Evolutionary conservation across 257 asterid species (phyloP), one percentile per base, ranked within the genome.

Genomic region (Avicennia marina): DNA sequence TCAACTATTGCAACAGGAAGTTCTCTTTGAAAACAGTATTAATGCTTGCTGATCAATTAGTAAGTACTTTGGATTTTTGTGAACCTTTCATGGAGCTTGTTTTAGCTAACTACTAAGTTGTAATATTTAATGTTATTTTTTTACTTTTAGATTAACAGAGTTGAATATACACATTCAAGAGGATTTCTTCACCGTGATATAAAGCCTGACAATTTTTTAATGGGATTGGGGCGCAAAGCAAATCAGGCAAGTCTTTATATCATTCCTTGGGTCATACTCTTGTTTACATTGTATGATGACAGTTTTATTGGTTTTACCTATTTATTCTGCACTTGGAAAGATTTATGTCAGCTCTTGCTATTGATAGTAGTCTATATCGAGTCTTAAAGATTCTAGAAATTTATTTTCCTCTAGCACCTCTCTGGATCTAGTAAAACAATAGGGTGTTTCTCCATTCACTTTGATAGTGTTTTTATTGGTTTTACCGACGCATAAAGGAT

Each of bases 211-310:
- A 87, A 87, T 65, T 90, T 82, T 60, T 75, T 90, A 50, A 90
- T 90, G 98, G 98, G 98, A 63, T 73, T 90, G 78, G 96, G 98
- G 65, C 96, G 98, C 84, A 90, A 87, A 82, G 96, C 98, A 56
- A 90, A 90, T 62, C 98, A 90, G 96, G 98, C 75, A 56, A 40
- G 77, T 45, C 49, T 51, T 44, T 31, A 45, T 36, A 2, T 11
- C 53, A 29, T 48, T 62, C 51, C 34, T 43, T 49, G 25, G n/a
- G 20, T 41, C 44, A 20, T 55, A n/a, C 51, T 39, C 9, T 36
- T 45, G 33, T 32, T 63, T 38, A 29, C 9, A 29, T 42, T 63
- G 1, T 50, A 42, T 41, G 48, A 66, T 53, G 19, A 27, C 15
- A 6, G 17, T 20, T 13, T 53, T 33, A 13, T 56, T 65, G 12